Base-by-base conservation (phyloP, 208 protist species). In the Crithidia acanthocephali region DNA sequence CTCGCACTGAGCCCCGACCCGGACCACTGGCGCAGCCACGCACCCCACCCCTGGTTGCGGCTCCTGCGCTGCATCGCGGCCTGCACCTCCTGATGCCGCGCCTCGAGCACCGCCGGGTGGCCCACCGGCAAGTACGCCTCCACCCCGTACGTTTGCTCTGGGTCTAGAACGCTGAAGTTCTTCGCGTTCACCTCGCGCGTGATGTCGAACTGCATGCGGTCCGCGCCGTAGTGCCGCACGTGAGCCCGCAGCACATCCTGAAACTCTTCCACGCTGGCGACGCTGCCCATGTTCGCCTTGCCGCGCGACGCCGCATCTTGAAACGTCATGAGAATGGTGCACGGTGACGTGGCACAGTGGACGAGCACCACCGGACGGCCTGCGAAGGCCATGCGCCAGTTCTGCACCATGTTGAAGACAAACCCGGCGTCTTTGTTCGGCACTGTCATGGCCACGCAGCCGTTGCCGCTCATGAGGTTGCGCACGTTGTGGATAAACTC, bases 291-390 rank as follows among this genome's bases (percentile, higher is more conserved):
- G 65, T 93, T 95, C 10, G 79, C 68, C 63, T 88, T 86, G 22
- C 89, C 89, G 10, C 90, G 84, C 16, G 72, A 68, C 2, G 83
- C 89, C 23, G 87, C 60, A 55, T 97, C 90, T 50, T 95, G 90
- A 61, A 97, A 97, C 0, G 92, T 95, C 77, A 97, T 93, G 42
- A 97, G 84, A 56, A 97, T 82, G n/a, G 90, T 93, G 61, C 81
- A 81, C 22, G 90, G 92, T 11, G 85, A 74, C 30, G 86, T 93
- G 28, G 80, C 58, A 59, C 89, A 96, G 81, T 96, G 92, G n/a
- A 92, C 65, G 22, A 96, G 86, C 55, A 94, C 61, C 35, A 95
- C 86, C 2, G 87, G 82, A 9, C 90, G 88, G 22, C 84, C 90
- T 2, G 81, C 67, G 64, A 96, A 96, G 25, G 72, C 85, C 63